These are phyloP conservation scores for Salix udensis DNA, from an alignment of 345 rosid species.

Conservation along the genomic window DNA sequence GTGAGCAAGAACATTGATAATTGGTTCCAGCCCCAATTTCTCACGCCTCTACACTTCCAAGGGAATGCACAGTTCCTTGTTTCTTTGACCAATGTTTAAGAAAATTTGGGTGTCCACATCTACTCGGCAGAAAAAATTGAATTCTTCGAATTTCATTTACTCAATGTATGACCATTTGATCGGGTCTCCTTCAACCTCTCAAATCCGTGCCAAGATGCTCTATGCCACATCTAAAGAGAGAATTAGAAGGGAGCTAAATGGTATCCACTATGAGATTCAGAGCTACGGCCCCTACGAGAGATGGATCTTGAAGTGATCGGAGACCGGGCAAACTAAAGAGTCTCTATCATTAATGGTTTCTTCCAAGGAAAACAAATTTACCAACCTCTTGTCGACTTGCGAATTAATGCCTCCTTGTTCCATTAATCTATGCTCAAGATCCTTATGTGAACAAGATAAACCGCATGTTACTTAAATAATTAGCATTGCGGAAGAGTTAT, in stretches of 20 bases:
- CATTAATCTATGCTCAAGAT: not conserved
- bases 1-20: not conserved
- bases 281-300: slow-evolving; percentile 23
- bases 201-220: slow-evolving; percentile 25
- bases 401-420: not conserved
- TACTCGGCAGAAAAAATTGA: not conserved
- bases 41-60: not conserved
- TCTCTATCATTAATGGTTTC: not conserved
- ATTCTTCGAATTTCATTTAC: not conserved
- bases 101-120: not conserved
- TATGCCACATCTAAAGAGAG: slow-evolving; percentile 24
- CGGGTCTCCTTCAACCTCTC: slow-evolving; percentile 25
- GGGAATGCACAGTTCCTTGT: not conserved
- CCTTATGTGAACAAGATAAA: slow-evolving; percentile 9
- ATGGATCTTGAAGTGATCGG: slow-evolving; percentile 23
- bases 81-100: not conserved
- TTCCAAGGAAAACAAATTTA: not conserved
- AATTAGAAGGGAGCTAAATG: slow-evolving; percentile 17
- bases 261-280: slow-evolving; percentile 22
- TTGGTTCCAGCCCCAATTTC: not conserved
- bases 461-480: slow-evolving; percentile 8
- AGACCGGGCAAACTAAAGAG: slow-evolving; percentile 15
- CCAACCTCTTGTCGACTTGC: not conserved
- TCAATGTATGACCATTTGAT: not conserved
- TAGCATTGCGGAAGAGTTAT: not conserved